These are phyloP conservation scores for Pseudopithomyces maydicus DNA, from an alignment of 2,329 filamentous ascomycete species.

Conservation along the genomic window DNA sequence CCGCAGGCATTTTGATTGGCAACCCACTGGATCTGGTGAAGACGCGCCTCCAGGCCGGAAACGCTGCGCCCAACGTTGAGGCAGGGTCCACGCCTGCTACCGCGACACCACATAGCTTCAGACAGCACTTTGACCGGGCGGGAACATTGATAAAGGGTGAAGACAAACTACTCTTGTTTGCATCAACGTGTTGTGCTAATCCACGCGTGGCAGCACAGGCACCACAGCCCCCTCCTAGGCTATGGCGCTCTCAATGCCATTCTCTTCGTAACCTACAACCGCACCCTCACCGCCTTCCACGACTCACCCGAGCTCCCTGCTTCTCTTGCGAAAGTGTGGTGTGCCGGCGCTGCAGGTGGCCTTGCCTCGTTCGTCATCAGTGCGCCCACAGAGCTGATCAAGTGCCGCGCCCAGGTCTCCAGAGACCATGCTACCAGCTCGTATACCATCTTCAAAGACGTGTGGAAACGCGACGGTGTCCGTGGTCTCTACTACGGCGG, in stretches of 20 bases:
- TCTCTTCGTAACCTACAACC: constrained; percentile 89
- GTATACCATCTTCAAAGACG: constrained; percentile 66
- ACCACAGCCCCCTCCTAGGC: constrained; percentile 81
- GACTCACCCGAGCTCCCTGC: constrained; percentile 27
- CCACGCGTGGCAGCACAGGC: constrained; percentile 53
- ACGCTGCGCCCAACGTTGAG: constrained; percentile 18
- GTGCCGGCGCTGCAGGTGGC: constrained; percentile 80
- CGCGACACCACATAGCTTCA: constrained; percentile 23
- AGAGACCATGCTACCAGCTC: constrained; percentile 52
- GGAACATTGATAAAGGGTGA: constrained; percentile 45
- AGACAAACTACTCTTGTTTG: neutral
- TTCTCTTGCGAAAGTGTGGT: constrained; percentile 71
- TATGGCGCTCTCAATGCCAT: constrained; percentile 92
- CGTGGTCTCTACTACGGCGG: constrained; percentile 82
- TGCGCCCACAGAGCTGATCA: constrained; percentile 87
- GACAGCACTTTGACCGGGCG: constrained; percentile 42
- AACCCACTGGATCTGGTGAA: constrained; percentile 84
- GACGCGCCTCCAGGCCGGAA: constrained; percentile 76
- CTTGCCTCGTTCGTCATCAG: constrained; percentile 85
- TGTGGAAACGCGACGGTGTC: constrained; percentile 64
- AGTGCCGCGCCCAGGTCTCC: constrained; percentile 81
- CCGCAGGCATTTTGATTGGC: constrained; percentile 82
- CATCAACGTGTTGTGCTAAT: constrained; percentile 7
- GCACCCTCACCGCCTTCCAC: constrained; percentile 68
- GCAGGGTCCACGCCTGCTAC: neutral